A percentile compares a stretch with the other conserved stretches of the same genome.
phyloP scores from a whole-genome alignment of 2,329 filamentous ascomycete species.

The Colletotrichum destructivum region DNA sequence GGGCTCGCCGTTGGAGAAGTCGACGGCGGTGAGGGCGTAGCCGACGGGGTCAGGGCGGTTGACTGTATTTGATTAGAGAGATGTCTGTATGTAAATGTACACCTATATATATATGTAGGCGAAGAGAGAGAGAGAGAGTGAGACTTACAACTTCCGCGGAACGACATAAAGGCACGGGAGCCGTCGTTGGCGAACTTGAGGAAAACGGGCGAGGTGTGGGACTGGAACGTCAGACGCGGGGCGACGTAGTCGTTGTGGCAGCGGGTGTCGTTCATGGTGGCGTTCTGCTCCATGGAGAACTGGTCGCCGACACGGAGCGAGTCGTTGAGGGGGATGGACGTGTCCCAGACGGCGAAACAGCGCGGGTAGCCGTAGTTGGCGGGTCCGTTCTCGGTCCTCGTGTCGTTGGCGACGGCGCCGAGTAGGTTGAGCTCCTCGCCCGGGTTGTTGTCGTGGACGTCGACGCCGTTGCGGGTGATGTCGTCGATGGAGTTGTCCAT shows the following conservation, averaged over 20 bases:
- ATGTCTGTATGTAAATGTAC: neutral
- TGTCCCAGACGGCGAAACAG: slow-evolving; percentile 75
- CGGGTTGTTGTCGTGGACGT: slow-evolving; percentile 78
- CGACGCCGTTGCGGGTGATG: slow-evolving; percentile 69
- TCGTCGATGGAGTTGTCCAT: slow-evolving; percentile 82
- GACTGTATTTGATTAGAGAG: slow-evolving; percentile 49
- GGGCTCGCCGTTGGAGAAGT: slow-evolving; percentile 62
- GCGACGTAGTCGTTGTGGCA: slow-evolving; percentile 61
- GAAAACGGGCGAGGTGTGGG: slow-evolving; percentile 81
- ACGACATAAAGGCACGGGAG: slow-evolving; percentile 75
- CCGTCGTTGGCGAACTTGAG: slow-evolving; percentile 75
- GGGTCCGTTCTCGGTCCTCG: slow-evolving; percentile 37
- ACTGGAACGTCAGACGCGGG: slow-evolving; percentile 71
- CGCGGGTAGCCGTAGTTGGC: slow-evolving; percentile 48
- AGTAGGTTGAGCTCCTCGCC: slow-evolving; percentile 83
- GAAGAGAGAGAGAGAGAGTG: neutral
- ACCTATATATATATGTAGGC: slow-evolving; percentile 18
- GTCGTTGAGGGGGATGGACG: slow-evolving; percentile 59
- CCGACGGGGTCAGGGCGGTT: slow-evolving; percentile 60
- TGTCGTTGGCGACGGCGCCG: slow-evolving; percentile 66
- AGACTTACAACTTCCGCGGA: slow-evolving; percentile 78
- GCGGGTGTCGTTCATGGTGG: slow-evolving; percentile 57
- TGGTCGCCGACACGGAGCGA: slow-evolving; percentile 64
- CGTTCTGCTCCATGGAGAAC: slow-evolving; percentile 59
- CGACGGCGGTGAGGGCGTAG: slow-evolving; percentile 61